These are phyloP conservation scores for Marasmius oreades DNA, from an alignment of 1,284 basidiomycete species.

Conservation along the genomic window DNA sequence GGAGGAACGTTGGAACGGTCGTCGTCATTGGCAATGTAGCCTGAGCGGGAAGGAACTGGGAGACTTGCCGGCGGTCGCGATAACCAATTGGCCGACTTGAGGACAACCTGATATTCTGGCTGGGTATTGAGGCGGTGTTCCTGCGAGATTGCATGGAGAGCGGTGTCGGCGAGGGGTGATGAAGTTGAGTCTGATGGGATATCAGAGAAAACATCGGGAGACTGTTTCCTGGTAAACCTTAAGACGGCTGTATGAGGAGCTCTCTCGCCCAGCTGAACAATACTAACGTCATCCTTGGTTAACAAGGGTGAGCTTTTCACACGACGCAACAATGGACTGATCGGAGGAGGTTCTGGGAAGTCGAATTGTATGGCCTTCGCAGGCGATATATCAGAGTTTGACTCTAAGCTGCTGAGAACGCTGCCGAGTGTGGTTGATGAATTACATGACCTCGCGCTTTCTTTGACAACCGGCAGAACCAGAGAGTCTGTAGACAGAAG, in stretches of 20 bases:
- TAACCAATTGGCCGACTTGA: neutral
- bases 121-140: neutral
- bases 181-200: neutral
- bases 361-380: conserved; percentile 31
- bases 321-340: conserved; percentile 34
- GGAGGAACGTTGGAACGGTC: neutral
- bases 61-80: neutral
- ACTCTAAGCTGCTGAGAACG: conserved; percentile 24
- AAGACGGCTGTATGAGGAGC: neutral
- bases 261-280: neutral
- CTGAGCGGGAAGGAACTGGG: neutral
- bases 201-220: neutral
- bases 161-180: neutral
- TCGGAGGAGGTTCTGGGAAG: conserved; percentile 41
- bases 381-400: conserved; percentile 31
- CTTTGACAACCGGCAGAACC: conserved; percentile 3
- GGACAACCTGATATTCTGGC: neutral
- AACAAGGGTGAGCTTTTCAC: conserved; percentile 42
- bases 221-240: neutral
- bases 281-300: conserved; percentile 20
- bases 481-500: conserved; percentile 11
- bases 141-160: neutral
- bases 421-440: conserved; percentile 23
- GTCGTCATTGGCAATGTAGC: neutral
- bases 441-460: conserved; percentile 3